phyloP scores from a whole-genome alignment of 306 rosid species.

The Corylus heterophylla region DNA sequence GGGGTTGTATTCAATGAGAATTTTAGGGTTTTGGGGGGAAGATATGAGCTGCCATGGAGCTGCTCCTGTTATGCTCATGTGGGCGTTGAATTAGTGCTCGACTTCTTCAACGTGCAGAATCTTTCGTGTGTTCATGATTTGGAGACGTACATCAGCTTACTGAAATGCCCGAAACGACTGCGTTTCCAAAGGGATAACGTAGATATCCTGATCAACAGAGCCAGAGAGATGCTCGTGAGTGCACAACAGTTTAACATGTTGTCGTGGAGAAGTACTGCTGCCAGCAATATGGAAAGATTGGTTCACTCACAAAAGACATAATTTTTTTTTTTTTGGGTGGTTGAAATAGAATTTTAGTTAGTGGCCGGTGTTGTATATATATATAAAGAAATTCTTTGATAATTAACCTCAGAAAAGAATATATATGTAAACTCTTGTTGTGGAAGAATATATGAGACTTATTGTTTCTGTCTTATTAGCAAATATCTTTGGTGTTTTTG shows the following conservation, averaged over 20 bases:
- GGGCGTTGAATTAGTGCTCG: constrained; percentile 75
- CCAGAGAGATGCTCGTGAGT: constrained; percentile 32
- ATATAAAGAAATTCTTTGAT: neutral
- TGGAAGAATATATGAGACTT: too few species aligned
- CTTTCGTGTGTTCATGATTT: constrained; percentile 93
- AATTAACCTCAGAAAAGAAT: too few species aligned
- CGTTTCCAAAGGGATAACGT: constrained; percentile 14
- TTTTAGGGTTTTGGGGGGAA: constrained; percentile 77
- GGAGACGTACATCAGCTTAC: constrained; percentile 59
- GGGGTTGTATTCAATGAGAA: constrained; percentile 83
- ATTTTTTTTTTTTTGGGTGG: neutral
- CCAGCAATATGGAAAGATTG: constrained; percentile 17
- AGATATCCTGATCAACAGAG: constrained; percentile 39
- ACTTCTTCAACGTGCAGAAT: constrained; percentile 80
- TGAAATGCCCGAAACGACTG: constrained; percentile 39
- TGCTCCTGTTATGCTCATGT: constrained; percentile 85
- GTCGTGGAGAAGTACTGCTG: constrained; percentile 23
- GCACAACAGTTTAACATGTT: constrained; percentile 38
- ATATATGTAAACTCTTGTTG: too few species aligned
- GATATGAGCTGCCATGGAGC: constrained; percentile 59
- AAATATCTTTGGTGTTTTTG: too few species aligned
- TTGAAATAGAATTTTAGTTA: neutral
- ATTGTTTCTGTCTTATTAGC: too few species aligned
- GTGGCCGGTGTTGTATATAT: neutral
- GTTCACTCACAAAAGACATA: constrained; percentile 36